Percentiles rank a stretch among this genome's conserved stretches.
Evolutionary conservation across 1,139 yeast species (phyloP).

Genomic region (Yamadazyma oceani): DNA sequence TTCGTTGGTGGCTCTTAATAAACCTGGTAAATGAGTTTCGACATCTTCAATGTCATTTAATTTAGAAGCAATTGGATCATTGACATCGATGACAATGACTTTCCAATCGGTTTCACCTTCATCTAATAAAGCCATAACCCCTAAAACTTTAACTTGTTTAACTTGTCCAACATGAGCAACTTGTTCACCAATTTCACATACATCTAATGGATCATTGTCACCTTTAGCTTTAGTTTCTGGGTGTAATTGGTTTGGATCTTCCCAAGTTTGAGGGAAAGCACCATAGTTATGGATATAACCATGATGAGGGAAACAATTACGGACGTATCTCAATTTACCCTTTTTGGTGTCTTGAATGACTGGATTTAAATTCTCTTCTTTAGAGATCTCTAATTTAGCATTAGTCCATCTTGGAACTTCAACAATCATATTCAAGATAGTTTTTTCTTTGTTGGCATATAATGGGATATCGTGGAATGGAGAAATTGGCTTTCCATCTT

Average conservation of each 20-base stretch:
- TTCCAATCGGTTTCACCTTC: conserved; percentile 97
- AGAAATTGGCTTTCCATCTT: conserved; percentile 47
- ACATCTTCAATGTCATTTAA: conserved; percentile 77
- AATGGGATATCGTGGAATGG: conserved; percentile 89
- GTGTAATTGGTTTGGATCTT: conserved; percentile 69
- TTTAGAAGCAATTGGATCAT: conserved; percentile 75
- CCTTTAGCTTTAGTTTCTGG: conserved; percentile 73
- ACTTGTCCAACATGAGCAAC: conserved; percentile 74
- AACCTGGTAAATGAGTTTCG: conserved; percentile 72
- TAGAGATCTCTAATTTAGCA: conserved; percentile 88
- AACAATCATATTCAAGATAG: conserved; percentile 81
- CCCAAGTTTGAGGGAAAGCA: conserved; percentile 96
- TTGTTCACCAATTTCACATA: conserved; percentile 80
- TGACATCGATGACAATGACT: conserved; percentile 70
- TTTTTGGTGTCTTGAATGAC: conserved; percentile 91
- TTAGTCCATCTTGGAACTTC: conserved; percentile 97
- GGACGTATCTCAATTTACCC: conserved; percentile 81
- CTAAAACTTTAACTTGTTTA: conserved; percentile 79
- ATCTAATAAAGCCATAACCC: conserved; percentile 83
- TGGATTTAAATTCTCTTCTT: conserved; percentile 75
- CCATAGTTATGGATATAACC: conserved; percentile 95
- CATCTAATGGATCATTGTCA: conserved; percentile 90
- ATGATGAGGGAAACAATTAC: conserved; percentile 93
- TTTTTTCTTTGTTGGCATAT: conserved; percentile 58
- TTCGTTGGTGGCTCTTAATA: conserved; percentile 77